These are phyloP conservation scores for Phytophthora agathidicida DNA, from an alignment of 352 stramenopile species.

Conservation along the genomic window DNA sequence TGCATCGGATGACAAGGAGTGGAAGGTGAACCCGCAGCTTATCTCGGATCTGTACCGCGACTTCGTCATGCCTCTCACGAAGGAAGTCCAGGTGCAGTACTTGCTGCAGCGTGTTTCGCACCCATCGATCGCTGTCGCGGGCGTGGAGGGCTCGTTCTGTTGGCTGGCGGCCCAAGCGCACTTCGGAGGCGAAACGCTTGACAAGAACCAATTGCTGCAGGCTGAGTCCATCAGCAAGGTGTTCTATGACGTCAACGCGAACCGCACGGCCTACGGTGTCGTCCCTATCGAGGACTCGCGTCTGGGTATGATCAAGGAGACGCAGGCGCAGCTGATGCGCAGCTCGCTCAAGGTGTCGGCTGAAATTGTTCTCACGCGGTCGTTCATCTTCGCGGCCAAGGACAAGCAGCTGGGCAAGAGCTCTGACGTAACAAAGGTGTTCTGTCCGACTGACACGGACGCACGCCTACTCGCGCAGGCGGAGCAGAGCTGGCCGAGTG, in stretches of 20 bases:
- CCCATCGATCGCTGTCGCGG: constrained; percentile 73
- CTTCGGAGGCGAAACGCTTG: constrained; percentile 57
- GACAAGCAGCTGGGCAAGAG: constrained; percentile 49
- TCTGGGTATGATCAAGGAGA: constrained; percentile 88
- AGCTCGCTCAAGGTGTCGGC: constrained; percentile 81
- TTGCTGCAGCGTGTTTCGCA: constrained; percentile 85
- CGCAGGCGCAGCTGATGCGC: constrained; percentile 71
- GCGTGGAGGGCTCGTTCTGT: constrained; percentile 75
- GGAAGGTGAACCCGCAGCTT: constrained; percentile 96
- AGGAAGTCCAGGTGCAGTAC: constrained; percentile 97
- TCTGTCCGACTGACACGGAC: constrained; percentile 62
- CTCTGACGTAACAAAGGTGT: constrained; percentile 64
- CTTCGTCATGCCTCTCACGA: constrained; percentile 99
- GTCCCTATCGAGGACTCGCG: constrained; percentile 89
- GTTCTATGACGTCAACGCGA: constrained; percentile 81
- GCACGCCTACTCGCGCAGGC: constrained; percentile 58
- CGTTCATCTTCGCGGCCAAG: constrained; percentile 74
- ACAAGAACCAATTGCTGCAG: constrained; percentile 58
- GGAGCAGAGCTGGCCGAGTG: constrained; percentile 76
- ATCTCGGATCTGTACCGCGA: constrained; percentile 97
- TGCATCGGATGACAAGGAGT: constrained; percentile 41
- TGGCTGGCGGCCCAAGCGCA: constrained; percentile 74
- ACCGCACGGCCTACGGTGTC: constrained; percentile 84
- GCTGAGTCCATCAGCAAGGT: constrained; percentile 74
- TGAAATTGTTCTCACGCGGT: constrained; percentile 72